Conservation (phyloP, 768 basidiomycete genomes). For the Trametopsis cervina region DNA sequence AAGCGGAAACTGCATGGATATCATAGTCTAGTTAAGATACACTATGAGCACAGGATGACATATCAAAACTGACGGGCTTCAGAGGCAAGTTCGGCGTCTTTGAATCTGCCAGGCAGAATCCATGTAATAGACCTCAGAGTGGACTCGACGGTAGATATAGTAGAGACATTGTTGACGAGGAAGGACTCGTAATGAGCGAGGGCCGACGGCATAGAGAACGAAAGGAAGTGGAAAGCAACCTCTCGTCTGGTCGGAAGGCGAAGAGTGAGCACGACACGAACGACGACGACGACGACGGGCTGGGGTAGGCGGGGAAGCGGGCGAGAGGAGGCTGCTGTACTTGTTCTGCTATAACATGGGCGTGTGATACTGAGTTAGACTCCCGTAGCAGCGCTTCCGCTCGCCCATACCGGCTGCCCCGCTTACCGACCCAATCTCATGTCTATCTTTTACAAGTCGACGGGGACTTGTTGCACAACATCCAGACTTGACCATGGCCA, state of each 20-base stretch:
- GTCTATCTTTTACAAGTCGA: too few relatives aligned
- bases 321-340: too few relatives aligned
- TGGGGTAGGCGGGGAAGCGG: too few relatives aligned
- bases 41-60: conserved; percentile 10
- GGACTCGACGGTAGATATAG: conserved; percentile 85
- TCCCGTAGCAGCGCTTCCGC: neutral
- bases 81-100: conserved; percentile 92
- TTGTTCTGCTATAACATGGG: too few relatives aligned
- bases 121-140: conserved; percentile 86
- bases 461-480: too few relatives aligned
- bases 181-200: conserved; percentile 75
- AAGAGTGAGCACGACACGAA: neutral
- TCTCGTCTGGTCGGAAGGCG: neutral
- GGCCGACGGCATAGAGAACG: conserved; percentile 47
- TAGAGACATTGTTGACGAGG: conserved; percentile 76
- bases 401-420: neutral
- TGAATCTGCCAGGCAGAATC: conserved; percentile 94
- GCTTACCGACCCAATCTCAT: too few relatives aligned
- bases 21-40: conserved; percentile 5
- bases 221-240: conserved; percentile 10
- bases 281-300: neutral
- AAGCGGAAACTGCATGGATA: conserved; percentile 63
- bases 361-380: neutral
- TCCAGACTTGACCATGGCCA: too few relatives aligned
- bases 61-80: conserved; percentile 74